Conservation (phyloP, 176 grass and related monocot genomes). For the Zoysia pacifica region DNA sequence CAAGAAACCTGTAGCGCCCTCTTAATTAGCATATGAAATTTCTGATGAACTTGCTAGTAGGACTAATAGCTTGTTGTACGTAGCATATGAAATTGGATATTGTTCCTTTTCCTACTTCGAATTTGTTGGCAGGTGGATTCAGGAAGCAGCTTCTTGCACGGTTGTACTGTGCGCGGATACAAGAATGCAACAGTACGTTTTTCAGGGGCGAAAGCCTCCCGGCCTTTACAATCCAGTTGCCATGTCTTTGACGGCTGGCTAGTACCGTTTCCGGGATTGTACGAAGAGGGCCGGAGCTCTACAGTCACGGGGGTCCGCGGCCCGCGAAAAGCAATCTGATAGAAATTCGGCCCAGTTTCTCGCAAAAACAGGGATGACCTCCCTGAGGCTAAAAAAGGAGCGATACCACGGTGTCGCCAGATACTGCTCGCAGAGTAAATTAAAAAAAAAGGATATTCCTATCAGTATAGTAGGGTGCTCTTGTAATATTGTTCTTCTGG, state of each 20-base stretch:
- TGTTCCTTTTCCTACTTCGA: neutral
- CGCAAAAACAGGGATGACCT: too few relatives aligned
- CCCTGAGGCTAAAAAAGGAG: too few relatives aligned
- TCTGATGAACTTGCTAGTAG: too few relatives aligned
- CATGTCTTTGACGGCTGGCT: neutral
- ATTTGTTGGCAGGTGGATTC: neutral
- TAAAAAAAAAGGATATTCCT: too few relatives aligned
- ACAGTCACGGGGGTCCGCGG: neutral
- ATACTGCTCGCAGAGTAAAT: too few relatives aligned
- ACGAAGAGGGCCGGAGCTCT: constrained; percentile 20
- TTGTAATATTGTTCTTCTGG: too few relatives aligned
- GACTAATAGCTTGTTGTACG: neutral
- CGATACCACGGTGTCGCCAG: too few relatives aligned
- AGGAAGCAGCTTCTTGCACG: neutral
- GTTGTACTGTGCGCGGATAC: neutral
- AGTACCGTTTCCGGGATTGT: neutral
- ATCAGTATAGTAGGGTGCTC: too few relatives aligned
- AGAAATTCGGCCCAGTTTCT: too few relatives aligned
- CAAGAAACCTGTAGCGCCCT: too few relatives aligned
- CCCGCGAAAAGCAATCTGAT: too few relatives aligned
- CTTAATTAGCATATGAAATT: neutral
- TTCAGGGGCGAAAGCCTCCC: neutral
- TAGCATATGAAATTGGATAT: neutral
- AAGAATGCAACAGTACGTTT: neutral
- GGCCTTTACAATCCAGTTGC: constrained; percentile 12